Base-by-base conservation (phyloP, 2,329 filamentous ascomycete genomes). In the Daldinia sp. region DNA sequence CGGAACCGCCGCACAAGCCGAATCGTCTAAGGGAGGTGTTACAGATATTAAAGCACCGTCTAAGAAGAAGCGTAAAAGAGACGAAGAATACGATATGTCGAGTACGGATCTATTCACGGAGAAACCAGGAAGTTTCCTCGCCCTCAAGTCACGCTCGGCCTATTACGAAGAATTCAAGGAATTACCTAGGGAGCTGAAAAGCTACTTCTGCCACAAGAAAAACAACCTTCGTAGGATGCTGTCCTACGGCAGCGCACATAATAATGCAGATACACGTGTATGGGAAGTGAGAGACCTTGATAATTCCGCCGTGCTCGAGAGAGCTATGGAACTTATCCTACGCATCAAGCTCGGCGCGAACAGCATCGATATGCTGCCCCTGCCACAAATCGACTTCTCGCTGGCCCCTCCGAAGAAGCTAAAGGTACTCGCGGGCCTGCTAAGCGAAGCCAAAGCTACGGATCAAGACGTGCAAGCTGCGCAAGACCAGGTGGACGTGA, bases 161-260 rank as follows among this genome's bases (percentile, higher is more conserved):
- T 78, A 77, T 56, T 76, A 75, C 55, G 10, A 26, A 0, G 74
- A 77, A 61, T 77, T 74, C 65, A 72, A 73, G n/a, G n/a, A 15
- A 0, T 68, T 75, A 4, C 72, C 71, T 1, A 42, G n/a, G 2
- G 10, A 37, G 2, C 60, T 61, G 10, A 73, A 64, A 48, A 63
- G 68, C n/a, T 23, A 28, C 23, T 76, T 77, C 37, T 72, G 59
- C 13, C 73, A 76, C 26, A 20, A 59, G 13, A 77, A 76, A 64
- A 77, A 78, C 37, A 64, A 50, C 15, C 63, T 75, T 4, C 72
- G 76, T 1, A 71, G 76, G 1, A 41, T 74, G 5, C 69, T 78
- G 0, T 75, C 72, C 0, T 77, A 70, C 44, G 70, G 71, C 1
- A 51, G 50, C 6, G 44, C 20, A 3, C 3, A 41, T 4, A 18